These are phyloP conservation scores for Piper longum DNA, from an alignment of 164 flowering plant species.

Conservation along the genomic window DNA sequence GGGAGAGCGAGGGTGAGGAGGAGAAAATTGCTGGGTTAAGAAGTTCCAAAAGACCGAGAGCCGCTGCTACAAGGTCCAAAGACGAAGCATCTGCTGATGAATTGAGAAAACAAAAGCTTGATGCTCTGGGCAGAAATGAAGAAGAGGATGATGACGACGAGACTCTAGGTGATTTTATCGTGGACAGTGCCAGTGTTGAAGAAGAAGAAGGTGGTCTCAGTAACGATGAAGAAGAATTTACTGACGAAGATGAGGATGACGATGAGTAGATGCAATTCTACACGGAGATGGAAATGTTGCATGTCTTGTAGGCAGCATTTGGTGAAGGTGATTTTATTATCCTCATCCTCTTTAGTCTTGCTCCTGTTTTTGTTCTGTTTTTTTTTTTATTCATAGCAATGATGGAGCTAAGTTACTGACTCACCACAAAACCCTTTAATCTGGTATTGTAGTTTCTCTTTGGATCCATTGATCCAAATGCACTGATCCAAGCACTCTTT, in stretches of 20 bases:
- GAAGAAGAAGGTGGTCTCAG: slow-evolving; percentile 35
- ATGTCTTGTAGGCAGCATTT: too few relatives aligned
- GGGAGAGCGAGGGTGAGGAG: slow-evolving; percentile 57
- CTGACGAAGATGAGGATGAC: slow-evolving; percentile 1
- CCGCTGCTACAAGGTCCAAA: slow-evolving; percentile 44
- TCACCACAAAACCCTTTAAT: too few relatives aligned
- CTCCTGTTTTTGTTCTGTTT: too few relatives aligned
- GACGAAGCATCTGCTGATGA: slow-evolving; percentile 12
- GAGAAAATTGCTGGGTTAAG: slow-evolving; percentile 20
- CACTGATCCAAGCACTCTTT: too few relatives aligned
- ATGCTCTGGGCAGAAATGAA: slow-evolving; percentile 10
- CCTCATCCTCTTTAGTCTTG: too few relatives aligned
- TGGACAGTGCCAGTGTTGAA: slow-evolving; percentile 32
- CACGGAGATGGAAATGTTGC: background rate
- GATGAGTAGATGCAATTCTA: background rate
- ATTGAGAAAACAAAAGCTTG: slow-evolving; percentile 8
- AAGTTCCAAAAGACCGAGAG: slow-evolving; percentile 26
- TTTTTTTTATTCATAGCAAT: too few relatives aligned
- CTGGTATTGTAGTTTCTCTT: too few relatives aligned
- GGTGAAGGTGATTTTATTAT: too few relatives aligned
- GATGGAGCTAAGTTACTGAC: too few relatives aligned
- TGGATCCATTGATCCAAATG: too few relatives aligned
- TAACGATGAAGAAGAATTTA: slow-evolving; percentile 8
- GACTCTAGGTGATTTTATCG: slow-evolving; percentile 74
- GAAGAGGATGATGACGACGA: slow-evolving; percentile 58